Evolutionary conservation across 495 filamentous ascomycete genomes (phyloP).

Genomic region (Trichoderma parareesei): DNA sequence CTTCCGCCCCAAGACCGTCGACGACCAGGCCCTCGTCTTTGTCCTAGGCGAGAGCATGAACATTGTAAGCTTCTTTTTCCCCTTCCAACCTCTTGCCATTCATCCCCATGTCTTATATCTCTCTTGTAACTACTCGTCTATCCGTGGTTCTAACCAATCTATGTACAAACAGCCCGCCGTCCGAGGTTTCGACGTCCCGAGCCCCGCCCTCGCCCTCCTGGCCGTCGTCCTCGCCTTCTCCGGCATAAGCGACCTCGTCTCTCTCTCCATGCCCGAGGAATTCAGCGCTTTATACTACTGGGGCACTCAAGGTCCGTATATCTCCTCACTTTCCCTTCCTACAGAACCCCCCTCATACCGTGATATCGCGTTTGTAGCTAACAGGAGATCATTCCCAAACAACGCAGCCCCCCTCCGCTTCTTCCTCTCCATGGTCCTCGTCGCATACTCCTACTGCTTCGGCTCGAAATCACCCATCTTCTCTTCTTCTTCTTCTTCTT

Average conservation of each 20-base stretch:
- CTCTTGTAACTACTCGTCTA: neutral
- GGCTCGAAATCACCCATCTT: conserved; percentile 31
- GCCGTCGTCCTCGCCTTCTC: conserved; percentile 57
- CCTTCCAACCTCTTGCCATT: neutral
- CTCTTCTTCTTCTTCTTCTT: neutral
- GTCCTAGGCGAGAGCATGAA: conserved; percentile 76
- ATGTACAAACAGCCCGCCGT: conserved; percentile 28
- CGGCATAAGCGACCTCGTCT: conserved; percentile 65
- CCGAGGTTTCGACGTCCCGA: conserved; percentile 52
- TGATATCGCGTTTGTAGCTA: no score
- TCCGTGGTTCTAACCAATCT: neutral
- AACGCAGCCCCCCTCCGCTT: conserved; percentile 52
- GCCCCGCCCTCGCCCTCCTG: conserved; percentile 62
- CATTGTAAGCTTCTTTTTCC: conserved; percentile 44
- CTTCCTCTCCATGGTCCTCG: conserved; percentile 53
- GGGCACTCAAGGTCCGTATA: conserved; percentile 46
- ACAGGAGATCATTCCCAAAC: neutral
- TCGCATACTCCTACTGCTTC: conserved; percentile 61
- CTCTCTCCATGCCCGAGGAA: conserved; percentile 64
- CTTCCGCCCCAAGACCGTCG: conserved; percentile 56
- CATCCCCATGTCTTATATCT: no score
- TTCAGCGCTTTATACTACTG: conserved; percentile 53
- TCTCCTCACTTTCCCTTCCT: conserved; percentile 12
- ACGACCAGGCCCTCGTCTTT: conserved; percentile 73
- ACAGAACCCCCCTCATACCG: no score